Conservation (phyloP, 345 rosid species). For the Moricandia arvensis region DNA sequence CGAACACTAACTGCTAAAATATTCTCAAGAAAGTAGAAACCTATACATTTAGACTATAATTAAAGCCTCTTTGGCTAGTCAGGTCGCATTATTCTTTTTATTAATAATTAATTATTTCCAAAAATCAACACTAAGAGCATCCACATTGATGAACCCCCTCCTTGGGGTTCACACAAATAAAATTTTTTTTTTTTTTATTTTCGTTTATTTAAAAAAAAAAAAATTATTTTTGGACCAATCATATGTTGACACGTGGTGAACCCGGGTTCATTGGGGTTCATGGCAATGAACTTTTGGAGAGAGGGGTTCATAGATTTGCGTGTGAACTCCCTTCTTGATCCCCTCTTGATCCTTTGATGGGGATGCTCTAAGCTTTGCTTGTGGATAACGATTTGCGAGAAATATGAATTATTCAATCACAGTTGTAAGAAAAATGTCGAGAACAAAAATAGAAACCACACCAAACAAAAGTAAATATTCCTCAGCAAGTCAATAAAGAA, state of each 20-base stretch:
- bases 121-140: constrained; percentile 7
- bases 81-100: neutral
- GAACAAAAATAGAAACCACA: constrained; percentile 24
- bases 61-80: constrained; percentile 19
- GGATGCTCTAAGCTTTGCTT: constrained; percentile 31
- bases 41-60: constrained; percentile 15
- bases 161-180: too few relatives aligned
- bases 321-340: too few relatives aligned
- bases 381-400: constrained; percentile 23
- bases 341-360: too few relatives aligned
- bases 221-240: too few relatives aligned
- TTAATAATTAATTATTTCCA: constrained; percentile 20
- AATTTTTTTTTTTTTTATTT: too few relatives aligned
- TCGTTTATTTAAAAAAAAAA: too few relatives aligned
- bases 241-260: too few relatives aligned
- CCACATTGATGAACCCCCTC: too few relatives aligned
- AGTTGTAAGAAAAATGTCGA: neutral
- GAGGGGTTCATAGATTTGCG: too few relatives aligned
- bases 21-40: constrained; percentile 31
- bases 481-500: constrained; percentile 10
- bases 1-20: constrained; percentile 15
- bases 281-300: too few relatives aligned
- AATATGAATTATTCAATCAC: constrained; percentile 10
- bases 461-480: constrained; percentile 5
- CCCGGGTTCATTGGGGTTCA: too few relatives aligned